Evolutionary conservation across 169 alveolate species (phyloP).

Genomic region (Plasmodium yoelii): DNA sequence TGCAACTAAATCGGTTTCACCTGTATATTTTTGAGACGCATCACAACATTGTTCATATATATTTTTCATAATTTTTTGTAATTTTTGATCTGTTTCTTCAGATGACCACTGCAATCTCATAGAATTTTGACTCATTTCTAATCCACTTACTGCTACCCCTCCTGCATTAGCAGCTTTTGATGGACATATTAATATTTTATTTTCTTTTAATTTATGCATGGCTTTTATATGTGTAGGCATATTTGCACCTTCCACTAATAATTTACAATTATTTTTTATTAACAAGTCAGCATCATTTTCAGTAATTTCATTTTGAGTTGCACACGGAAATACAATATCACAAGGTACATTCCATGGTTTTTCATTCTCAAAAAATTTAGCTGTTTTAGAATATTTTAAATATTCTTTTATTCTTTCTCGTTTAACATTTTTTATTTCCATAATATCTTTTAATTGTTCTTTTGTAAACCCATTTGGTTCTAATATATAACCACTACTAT

Average conservation of each 20-base stretch:
- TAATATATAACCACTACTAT: constrained; percentile 83
- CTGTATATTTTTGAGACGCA: constrained; percentile 79
- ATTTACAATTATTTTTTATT: constrained; percentile 78
- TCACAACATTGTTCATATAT: constrained; percentile 83
- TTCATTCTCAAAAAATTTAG: constrained; percentile 76
- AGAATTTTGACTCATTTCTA: constrained; percentile 91
- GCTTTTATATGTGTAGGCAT: constrained; percentile 92
- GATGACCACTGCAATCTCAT: constrained; percentile 85
- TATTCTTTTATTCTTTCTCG: constrained; percentile 79
- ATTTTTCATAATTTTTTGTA: constrained; percentile 83
- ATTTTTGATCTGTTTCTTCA: constrained; percentile 84
- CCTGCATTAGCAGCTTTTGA: constrained; percentile 93
- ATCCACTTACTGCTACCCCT: constrained; percentile 91
- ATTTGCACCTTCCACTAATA: constrained; percentile 90
- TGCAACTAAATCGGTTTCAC: constrained; percentile 84
- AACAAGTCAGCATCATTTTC: constrained; percentile 85
- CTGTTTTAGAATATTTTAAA: constrained; percentile 72
- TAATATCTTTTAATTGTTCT: constrained; percentile 80
- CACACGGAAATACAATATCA: constrained; percentile 89
- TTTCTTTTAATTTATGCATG: constrained; percentile 76
- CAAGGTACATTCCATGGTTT: constrained; percentile 85
- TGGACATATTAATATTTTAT: constrained; percentile 85
- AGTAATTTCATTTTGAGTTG: constrained; percentile 88
- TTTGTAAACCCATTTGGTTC: constrained; percentile 85
- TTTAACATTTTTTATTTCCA: constrained; percentile 81